Evolutionary conservation across 2,329 filamentous ascomycete species (phyloP).

Genomic region (Trichophyton rubrum): DNA sequence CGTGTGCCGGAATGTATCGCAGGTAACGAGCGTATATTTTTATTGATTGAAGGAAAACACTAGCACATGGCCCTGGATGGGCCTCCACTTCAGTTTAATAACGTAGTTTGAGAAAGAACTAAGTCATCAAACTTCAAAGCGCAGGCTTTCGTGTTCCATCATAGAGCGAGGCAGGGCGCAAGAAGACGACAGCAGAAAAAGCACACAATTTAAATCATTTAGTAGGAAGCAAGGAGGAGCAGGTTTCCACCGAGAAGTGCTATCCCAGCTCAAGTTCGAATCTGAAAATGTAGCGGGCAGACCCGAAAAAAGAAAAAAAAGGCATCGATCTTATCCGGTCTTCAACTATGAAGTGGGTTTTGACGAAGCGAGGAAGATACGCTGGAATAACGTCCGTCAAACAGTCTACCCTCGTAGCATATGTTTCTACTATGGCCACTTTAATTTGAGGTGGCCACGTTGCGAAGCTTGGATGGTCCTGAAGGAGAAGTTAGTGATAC

Average conservation of each 20-base stretch:
- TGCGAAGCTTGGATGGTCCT: slow-evolving; percentile 36
- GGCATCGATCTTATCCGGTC: background rate
- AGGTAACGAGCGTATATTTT: background rate
- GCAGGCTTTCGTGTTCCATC: background rate
- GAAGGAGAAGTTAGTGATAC: background rate
- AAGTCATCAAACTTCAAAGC: background rate
- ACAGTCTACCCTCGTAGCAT: slow-evolving; percentile 2
- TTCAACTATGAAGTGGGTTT: background rate
- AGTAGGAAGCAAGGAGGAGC: background rate
- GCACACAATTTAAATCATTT: background rate
- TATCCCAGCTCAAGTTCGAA: background rate
- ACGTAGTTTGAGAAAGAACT: background rate
- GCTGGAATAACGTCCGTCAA: slow-evolving; percentile 1
- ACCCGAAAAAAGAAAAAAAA: background rate
- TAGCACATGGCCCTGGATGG: background rate
- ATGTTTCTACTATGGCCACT: background rate
- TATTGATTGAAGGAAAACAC: background rate
- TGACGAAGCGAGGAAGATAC: background rate
- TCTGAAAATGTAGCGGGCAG: background rate
- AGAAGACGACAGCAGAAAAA: background rate
- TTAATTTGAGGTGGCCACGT: slow-evolving; percentile 13
- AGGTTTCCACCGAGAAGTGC: background rate
- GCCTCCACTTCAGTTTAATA: background rate
- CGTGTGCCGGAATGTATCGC: background rate
- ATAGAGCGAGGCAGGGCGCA: background rate